These are phyloP conservation scores for Prillingera fragicola DNA, from an alignment of 1,284 basidiomycete species.

Conservation along the genomic window DNA sequence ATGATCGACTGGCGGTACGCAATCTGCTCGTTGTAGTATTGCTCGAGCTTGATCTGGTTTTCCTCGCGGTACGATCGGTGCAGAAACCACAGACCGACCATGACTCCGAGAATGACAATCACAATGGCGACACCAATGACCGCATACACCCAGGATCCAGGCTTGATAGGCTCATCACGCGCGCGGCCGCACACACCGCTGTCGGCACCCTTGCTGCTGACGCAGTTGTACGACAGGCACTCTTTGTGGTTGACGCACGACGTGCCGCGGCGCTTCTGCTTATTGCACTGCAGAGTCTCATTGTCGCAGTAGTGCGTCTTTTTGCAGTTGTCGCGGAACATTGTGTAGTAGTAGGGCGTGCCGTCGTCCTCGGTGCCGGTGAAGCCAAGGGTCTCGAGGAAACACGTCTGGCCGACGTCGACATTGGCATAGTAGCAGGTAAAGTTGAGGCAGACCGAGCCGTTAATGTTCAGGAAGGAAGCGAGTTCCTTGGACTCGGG, in stretches of 20 bases:
- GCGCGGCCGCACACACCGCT: conserved; percentile 60
- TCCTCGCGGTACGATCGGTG: conserved; percentile 65
- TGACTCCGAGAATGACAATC: conserved; percentile 64
- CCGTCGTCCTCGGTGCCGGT: conserved; percentile 54
- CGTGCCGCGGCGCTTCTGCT: conserved; percentile 56
- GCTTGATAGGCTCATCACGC: conserved; percentile 60
- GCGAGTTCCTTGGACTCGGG: conserved; percentile 60
- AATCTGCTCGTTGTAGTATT: conserved; percentile 72
- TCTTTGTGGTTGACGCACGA: conserved; percentile 73
- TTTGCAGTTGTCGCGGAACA: conserved; percentile 64
- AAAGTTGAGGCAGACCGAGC: conserved; percentile 73
- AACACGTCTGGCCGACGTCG: conserved; percentile 60
- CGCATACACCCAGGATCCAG: conserved; percentile 64
- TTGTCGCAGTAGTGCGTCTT: conserved; percentile 69
- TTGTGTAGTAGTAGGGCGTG: conserved; percentile 64
- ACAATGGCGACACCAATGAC: conserved; percentile 68
- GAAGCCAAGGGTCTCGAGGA: conserved; percentile 70
- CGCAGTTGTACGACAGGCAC: conserved; percentile 74
- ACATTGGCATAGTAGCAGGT: conserved; percentile 73
- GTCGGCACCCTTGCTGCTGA: conserved; percentile 47
- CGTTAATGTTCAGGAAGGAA: conserved; percentile 69
- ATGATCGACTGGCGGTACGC: conserved; percentile 50
- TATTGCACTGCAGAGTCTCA: conserved; percentile 51
- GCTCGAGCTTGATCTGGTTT: conserved; percentile 71
- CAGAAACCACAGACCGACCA: conserved; percentile 62